Conservation (phyloP, 1,284 basidiomycete species). For the Mycosarcoma maydis region DNA sequence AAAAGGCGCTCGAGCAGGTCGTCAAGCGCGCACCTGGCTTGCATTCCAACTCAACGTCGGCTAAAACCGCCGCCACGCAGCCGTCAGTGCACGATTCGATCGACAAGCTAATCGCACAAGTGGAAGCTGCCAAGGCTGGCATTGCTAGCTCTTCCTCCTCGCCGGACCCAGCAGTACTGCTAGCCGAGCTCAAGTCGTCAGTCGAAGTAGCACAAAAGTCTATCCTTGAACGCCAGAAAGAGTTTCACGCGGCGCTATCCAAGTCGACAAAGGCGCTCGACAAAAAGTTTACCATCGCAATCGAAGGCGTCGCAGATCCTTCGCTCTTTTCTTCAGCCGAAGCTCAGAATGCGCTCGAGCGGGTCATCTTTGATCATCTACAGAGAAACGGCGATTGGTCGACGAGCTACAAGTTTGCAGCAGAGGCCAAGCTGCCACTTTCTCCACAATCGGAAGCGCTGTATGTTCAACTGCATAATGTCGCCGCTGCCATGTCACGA, state of each 20-base stretch:
- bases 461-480: constrained; percentile 33
- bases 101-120: constrained; percentile 49
- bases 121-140: constrained; percentile 49
- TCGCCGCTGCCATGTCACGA: constrained; percentile 23
- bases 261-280: constrained; percentile 59
- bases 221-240: constrained; percentile 56
- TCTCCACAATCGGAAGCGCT: constrained; percentile 7
- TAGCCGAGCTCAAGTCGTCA: constrained; percentile 34
- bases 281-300: constrained; percentile 52
- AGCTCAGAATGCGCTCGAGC: constrained; percentile 49
- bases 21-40: constrained; percentile 45
- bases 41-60: constrained; percentile 31
- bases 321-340: constrained; percentile 45
- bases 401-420: constrained; percentile 44
- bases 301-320: constrained; percentile 54
- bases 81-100: constrained; percentile 53
- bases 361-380: constrained; percentile 56
- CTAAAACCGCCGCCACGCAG: constrained; percentile 23
- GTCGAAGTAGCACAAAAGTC: constrained; percentile 43
- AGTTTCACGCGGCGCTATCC: constrained; percentile 53
- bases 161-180: constrained; percentile 13
- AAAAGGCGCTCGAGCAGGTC: constrained; percentile 55
- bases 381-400: constrained; percentile 54
- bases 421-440: constrained; percentile 25
- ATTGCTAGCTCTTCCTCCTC: constrained; percentile 16